These are phyloP conservation scores for Amphirosellinia nigrospora DNA, from an alignment of 495 filamentous ascomycete species.

Conservation along the genomic window DNA sequence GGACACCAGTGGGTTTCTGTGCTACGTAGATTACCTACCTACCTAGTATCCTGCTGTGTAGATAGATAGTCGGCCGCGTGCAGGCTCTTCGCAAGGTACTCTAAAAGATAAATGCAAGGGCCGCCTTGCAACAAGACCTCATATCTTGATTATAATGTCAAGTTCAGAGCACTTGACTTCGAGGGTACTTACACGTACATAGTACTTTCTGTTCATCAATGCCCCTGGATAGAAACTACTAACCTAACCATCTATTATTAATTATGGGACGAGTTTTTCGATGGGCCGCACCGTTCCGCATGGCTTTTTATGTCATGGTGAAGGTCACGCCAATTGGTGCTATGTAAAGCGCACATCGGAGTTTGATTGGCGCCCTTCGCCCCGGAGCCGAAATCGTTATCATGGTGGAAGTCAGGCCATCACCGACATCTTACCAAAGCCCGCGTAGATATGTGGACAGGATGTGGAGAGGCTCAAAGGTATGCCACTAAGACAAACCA, in stretches of 20 bases:
- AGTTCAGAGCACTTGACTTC: background rate
- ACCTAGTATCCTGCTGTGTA: background rate
- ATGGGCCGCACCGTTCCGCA: background rate
- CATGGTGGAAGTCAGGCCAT: conserved; percentile 6
- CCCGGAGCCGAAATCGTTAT: background rate
- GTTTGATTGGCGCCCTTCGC: background rate
- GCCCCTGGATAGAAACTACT: background rate
- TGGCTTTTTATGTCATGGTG: background rate
- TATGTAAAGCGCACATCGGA: background rate
- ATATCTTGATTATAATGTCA: background rate
- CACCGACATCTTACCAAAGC: conserved; percentile 10
- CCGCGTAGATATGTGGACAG: too few species aligned
- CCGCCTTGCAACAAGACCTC: background rate
- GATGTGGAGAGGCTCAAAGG: conserved; percentile 18
- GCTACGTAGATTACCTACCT: too few species aligned
- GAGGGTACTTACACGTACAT: background rate
- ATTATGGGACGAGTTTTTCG: background rate
- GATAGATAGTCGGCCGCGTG: background rate
- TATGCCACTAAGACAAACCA: conserved; percentile 4
- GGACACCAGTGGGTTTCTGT: background rate
- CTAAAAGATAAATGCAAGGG: background rate
- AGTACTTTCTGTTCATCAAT: background rate
- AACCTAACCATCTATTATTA: background rate
- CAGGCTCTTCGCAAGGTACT: background rate
- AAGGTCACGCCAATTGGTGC: conserved; percentile 17